Conservation (phyloP, 1,284 basidiomycete species). For the Anthracocystis setariae region DNA sequence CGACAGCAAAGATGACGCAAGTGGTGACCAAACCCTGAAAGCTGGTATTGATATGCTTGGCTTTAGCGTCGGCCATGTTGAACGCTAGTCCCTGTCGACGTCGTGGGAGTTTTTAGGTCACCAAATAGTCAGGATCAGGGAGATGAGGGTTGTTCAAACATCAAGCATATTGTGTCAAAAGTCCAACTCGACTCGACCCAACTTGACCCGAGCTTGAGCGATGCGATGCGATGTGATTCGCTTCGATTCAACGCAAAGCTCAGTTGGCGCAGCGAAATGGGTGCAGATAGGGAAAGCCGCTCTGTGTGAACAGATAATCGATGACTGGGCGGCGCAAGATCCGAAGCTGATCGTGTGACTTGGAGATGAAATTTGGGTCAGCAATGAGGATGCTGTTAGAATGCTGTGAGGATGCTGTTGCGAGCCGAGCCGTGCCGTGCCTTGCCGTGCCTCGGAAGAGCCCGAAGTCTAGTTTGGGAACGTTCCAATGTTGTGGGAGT, state of each 20-base stretch:
- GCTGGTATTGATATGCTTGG: slow-evolving; percentile 44
- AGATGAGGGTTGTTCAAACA: background rate
- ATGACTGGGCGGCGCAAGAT: background rate
- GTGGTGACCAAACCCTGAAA: slow-evolving; percentile 61
- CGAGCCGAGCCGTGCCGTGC: too few relatives aligned
- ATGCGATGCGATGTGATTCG: background rate
- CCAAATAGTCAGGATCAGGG: background rate
- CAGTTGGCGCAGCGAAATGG: too few relatives aligned
- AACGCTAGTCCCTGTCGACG: background rate
- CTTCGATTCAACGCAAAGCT: background rate
- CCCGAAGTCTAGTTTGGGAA: background rate
- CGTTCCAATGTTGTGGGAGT: background rate
- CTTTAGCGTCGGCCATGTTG: slow-evolving; percentile 36
- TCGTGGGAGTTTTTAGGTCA: background rate
- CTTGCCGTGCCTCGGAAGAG: background rate
- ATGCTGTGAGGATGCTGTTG: background rate
- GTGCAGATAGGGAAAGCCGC: too few relatives aligned
- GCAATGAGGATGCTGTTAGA: background rate
- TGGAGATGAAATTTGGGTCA: too few relatives aligned
- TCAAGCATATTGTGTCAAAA: background rate
- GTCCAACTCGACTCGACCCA: background rate
- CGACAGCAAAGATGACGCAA: slow-evolving; percentile 55
- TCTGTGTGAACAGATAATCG: background rate
- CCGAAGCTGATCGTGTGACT: slow-evolving; percentile 11
- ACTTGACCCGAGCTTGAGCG: background rate